A percentile compares a stretch with the other conserved stretches of the same genome.
phyloP scores from a whole-genome alignment of 2,329 filamentous ascomycete species.

The Neofusicoccum kwambonambiense region DNA sequence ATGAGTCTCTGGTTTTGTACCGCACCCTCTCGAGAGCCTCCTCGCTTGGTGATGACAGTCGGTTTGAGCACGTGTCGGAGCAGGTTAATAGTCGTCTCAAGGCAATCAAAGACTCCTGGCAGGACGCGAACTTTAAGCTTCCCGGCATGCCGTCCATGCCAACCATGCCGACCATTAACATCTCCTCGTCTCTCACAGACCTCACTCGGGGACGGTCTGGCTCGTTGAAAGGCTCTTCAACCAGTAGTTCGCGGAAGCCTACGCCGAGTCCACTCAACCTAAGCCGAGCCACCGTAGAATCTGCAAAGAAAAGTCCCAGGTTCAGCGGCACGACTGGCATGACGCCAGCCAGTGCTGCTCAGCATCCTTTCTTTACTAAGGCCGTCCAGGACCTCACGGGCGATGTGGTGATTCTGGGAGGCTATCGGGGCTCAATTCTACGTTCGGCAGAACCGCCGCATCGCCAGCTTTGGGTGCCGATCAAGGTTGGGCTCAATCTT shows the following conservation, averaged over 20 bases:
- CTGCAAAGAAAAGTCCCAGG: constrained; percentile 8
- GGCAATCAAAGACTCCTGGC: constrained; percentile 83
- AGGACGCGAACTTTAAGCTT: constrained; percentile 75
- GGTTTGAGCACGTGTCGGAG: constrained; percentile 76
- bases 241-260: not conserved
- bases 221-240: constrained; percentile 4
- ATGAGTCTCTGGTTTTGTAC: constrained; percentile 73
- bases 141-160: constrained; percentile 49
- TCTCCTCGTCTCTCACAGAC: constrained; percentile 21
- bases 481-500: constrained; percentile 89
- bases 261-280: constrained; percentile 15
- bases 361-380: constrained; percentile 52
- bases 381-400: constrained; percentile 71
- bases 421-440: constrained; percentile 86
- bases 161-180: constrained; percentile 22
- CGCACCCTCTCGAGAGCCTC: constrained; percentile 75
- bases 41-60: constrained; percentile 78
- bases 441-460: constrained; percentile 78
- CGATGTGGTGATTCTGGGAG: constrained; percentile 84
- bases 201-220: constrained; percentile 5
- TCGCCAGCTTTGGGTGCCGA: constrained; percentile 89
- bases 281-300: not conserved
- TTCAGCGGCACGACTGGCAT: constrained; percentile 18
- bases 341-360: constrained; percentile 30
- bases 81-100: constrained; percentile 88